Evolutionary conservation across 1,284 basidiomycete species (phyloP), one percentile per base, ranked within the genome.

Genomic region (Malassezia japonica): DNA sequence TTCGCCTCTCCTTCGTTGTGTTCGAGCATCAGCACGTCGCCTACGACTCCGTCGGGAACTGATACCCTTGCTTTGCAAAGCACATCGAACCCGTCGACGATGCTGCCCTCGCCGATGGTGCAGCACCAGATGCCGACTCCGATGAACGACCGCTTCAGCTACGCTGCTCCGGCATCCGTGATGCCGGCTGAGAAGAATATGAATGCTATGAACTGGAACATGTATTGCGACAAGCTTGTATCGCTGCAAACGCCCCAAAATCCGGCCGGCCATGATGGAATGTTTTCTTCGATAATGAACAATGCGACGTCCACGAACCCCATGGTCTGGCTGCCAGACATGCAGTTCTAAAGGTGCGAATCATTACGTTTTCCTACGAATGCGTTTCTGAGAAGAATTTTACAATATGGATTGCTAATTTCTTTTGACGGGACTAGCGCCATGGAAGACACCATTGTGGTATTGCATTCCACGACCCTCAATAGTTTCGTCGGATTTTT

Each of bases 21-120:
- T 7, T 42, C 40, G 28, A 42, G 40, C n/a, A 28, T 42, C 3
- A 42, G 40, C 28, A 32, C 40, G 23, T 29, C 40, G 16, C 40
- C 40, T 1, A 42, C 40, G 23, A 42, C 40, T 4, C 40, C 40
- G 9, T 42, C 27, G 20, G 25, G 29, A 16, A 23, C 27, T 13
- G 40, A 40, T 28, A 24, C 16, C 18, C 38, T 20, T n/a, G 24
- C 38, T 16, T 15, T 28, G 24, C 38, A 40, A 25, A 18, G 18
- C 13, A n/a, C n/a, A n/a, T n/a, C n/a, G n/a, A n/a, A n/a, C n/a
- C n/a, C n/a, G n/a, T n/a, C n/a, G n/a, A n/a, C n/a, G n/a, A 25
- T 40, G 38, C 24, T 40, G 38, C 21, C 38, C 15, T 40, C 38
- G 16, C 38, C 38, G 10, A 40, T 40, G 38, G 7, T 25, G 15